Base-by-base conservation (phyloP, 2,329 filamentous ascomycete genomes). In the Stylonectria norvegica region DNA sequence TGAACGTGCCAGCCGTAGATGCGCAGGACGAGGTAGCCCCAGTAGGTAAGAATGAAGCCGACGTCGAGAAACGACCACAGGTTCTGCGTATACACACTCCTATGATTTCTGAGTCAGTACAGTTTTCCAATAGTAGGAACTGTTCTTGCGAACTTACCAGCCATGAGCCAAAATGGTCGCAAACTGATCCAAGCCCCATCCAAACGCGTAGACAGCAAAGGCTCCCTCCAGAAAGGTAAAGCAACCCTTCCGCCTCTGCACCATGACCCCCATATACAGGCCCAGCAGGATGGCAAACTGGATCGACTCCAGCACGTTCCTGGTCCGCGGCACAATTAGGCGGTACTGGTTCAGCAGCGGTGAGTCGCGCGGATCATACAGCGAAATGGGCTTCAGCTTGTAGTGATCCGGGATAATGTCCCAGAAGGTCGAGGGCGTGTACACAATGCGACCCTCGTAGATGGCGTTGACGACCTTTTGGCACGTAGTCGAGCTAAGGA, bases 51-150 rank as follows among this genome's bases (percentile, higher is more conserved):
- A n/a, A 81, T 76, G 55, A 91, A 94, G 4, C 79, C 80, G 33
- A 91, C 81, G 59, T 93, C 88, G 12, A 94, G 75, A 55, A 94
- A 93, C 0, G 86, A 89, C 88, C 88, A 94, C 4, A 94, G 68
- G 53, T 93, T 91, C 60, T 94, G 86, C 0, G 87, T 89, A 57
- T 93, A 90, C 1, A 93, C 87, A 42, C 80, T 78, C 86, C 86
- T 78, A 34, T 42, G 23, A 25, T 15, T 10, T 37, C 38, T 38
- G 19, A 33, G 29, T 47, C 20, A 50, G 36, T 33, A 9, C 2
- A 11, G 2, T 15, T 8, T 18, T 2, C 10, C 12, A 3, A 33
- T 8, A n/a, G n/a, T n/a, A n/a, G n/a, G n/a, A n/a, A n/a, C n/a
- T n/a, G n/a, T n/a, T n/a, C n/a, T n/a, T n/a, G n/a, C n/a, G 16